These are phyloP conservation scores for Pseudocercospora fijiensis DNA, from an alignment of 2,329 filamentous ascomycete genomes.

Conservation along the genomic window DNA sequence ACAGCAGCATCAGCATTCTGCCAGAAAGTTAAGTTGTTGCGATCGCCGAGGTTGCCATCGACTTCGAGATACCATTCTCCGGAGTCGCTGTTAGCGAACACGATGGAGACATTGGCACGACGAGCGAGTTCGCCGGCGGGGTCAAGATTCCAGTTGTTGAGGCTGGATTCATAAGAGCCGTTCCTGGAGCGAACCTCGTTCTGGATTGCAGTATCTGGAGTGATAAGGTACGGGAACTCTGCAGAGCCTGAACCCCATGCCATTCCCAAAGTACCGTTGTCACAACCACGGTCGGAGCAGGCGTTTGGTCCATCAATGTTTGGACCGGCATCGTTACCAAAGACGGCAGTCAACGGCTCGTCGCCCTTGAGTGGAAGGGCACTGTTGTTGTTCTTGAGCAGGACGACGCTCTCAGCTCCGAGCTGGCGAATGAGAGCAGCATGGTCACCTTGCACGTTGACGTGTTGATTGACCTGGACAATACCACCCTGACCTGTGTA, in stretches of 20 bases:
- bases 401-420: conserved; percentile 53
- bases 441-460: conserved; percentile 77
- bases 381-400: conserved; percentile 64
- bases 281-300: conserved; percentile 46
- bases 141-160: conserved; percentile 32
- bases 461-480: conserved; percentile 69
- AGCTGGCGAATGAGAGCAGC: conserved; percentile 67
- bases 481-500: conserved; percentile 57
- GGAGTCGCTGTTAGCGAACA: conserved; percentile 51
- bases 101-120: conserved; percentile 40
- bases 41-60: conserved; percentile 46
- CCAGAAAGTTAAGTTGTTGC: conserved; percentile 51
- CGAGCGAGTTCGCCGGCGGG: conserved; percentile 34
- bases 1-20: conserved; percentile 53
- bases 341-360: conserved; percentile 50
- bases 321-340: conserved; percentile 52
- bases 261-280: conserved; percentile 49
- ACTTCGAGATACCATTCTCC: conserved; percentile 54
- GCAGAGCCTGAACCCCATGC: conserved; percentile 50
- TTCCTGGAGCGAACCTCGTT: conserved; percentile 29
- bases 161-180: conserved; percentile 29
- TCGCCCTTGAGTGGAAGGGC: conserved; percentile 52
- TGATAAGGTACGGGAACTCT: conserved; percentile 37
- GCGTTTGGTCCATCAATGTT: conserved; percentile 50
- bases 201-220: conserved; percentile 34